Evolutionary conservation across 2,329 filamentous ascomycete species (phyloP).

Genomic region (Diaporthe destruens): DNA sequence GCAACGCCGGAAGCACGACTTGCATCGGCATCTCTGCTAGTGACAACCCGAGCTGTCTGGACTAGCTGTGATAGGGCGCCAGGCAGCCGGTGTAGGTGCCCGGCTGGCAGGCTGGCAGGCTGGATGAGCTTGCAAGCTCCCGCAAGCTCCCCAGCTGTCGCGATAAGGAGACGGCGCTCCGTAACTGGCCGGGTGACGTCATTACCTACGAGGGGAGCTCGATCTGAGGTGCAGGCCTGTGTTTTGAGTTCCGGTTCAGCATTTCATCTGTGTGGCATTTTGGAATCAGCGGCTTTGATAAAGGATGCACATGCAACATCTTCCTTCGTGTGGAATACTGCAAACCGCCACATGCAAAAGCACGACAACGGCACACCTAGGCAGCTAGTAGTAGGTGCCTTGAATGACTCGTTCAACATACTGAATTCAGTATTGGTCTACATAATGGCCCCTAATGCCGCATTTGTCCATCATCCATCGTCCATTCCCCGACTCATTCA

Average conservation of each 20-base stretch:
- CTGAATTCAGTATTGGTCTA: constrained; percentile 25
- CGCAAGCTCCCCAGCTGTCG: neutral
- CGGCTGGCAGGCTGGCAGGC: too few relatives aligned
- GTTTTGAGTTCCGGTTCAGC: constrained; percentile 19
- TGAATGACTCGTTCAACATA: constrained; percentile 16
- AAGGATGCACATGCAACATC: neutral
- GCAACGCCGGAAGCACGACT: constrained; percentile 19
- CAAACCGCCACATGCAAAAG: neutral
- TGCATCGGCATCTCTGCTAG: constrained; percentile 28
- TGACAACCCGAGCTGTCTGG: neutral
- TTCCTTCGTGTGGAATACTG: neutral
- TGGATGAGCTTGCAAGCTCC: neutral
- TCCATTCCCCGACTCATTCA: constrained; percentile 7
- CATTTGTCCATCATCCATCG: constrained; percentile 8
- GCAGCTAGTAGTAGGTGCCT: too few relatives aligned
- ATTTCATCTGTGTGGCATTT: neutral
- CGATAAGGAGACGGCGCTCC: constrained; percentile 3
- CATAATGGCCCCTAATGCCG: neutral
- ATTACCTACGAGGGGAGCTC: constrained; percentile 1
- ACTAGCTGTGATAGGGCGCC: neutral
- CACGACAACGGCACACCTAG: constrained; percentile 22
- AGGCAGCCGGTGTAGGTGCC: neutral
- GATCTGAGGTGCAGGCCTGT: neutral
- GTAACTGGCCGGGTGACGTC: constrained; percentile 5
- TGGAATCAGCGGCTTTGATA: too few relatives aligned